Base-by-base conservation (phyloP, 257 asterid species). In the Solanum verrucosum region DNA sequence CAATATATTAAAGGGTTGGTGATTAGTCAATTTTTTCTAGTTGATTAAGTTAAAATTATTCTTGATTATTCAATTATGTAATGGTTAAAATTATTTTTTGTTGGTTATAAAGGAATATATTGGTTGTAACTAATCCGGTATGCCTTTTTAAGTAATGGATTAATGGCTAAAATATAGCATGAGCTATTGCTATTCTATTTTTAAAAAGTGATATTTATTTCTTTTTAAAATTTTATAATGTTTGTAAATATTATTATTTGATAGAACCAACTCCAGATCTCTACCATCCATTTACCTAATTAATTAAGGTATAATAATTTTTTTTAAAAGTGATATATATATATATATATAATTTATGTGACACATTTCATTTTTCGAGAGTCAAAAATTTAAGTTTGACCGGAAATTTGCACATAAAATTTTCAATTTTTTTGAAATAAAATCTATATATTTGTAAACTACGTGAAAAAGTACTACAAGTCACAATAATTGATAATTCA, bases 41-140 rank as follows among this genome's bases (percentile, higher is more conserved):
- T 83, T 72, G 77, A 21, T 59, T 83, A 27, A 44, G 67, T 81
- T 46, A 29, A 87, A 79, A 88, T 88, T 90, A 87, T 40, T 18
- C 34, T 87, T 42, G 35, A 75, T 21, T 85, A 60, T 25, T 87
- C 85, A 90, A 91, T 92, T 74, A 94, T 93, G n/a, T 87, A 90
- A 84, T 85, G 65, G 91, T 87, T 91, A 89, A 87, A 90, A 86
- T 42, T 79, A 4, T 35, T 81, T 44, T 81, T 81, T 9, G 85
- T 81, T 81, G 7, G 68, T 81, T 81, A 81, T 31, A 27, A 46
- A 9, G 68, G 68, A 81, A 81, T 81, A 15, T 4, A 81, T 9
- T 81, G 42, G 68, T 81, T 81, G 68, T 81, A 81, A 81, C 85
- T 44, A 81, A 81, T 81, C 68, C 68, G 27, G 1, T 46, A 8